Conservation (phyloP, 192 early-diverging fungal species). For the Chytriomyces sp. region DNA sequence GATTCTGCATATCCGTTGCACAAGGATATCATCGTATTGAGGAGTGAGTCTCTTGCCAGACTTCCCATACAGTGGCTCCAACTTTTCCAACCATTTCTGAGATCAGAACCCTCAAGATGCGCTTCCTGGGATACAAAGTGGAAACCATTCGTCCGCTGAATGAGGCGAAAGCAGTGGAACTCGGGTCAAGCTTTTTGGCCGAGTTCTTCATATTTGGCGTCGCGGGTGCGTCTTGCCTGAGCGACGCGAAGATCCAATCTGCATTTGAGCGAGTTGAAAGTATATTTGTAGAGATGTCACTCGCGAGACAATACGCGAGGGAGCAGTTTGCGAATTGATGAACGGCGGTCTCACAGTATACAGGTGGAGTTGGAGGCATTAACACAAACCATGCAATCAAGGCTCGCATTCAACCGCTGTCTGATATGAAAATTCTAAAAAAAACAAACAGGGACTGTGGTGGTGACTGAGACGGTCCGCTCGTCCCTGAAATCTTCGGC, state of each 20-base stretch:
- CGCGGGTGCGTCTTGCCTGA: too few species aligned
- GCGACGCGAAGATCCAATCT: too few species aligned
- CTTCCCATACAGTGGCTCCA: neutral
- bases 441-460: neutral
- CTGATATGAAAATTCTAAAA: too few species aligned
- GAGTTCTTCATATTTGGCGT: constrained; percentile 50
- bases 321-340: too few species aligned
- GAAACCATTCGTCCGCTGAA: constrained; percentile 49
- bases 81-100: neutral
- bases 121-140: constrained; percentile 47
- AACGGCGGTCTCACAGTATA: too few species aligned
- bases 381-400: too few species aligned
- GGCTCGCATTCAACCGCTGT: too few species aligned
- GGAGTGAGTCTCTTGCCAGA: neutral
- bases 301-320: too few species aligned
- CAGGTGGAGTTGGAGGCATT: too few species aligned
- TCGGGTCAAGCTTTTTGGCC: constrained; percentile 45
- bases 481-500: constrained; percentile 15
- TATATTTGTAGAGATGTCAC: too few species aligned
- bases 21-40: constrained; percentile 39
- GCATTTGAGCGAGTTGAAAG: too few species aligned
- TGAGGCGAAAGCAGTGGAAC: constrained; percentile 52
- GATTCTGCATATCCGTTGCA: constrained; percentile 46
- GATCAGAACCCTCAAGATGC: constrained; percentile 36
- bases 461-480: neutral